phyloP scores from a whole-genome alignment of 768 basidiomycete species.

The Auricularia heimuer region DNA sequence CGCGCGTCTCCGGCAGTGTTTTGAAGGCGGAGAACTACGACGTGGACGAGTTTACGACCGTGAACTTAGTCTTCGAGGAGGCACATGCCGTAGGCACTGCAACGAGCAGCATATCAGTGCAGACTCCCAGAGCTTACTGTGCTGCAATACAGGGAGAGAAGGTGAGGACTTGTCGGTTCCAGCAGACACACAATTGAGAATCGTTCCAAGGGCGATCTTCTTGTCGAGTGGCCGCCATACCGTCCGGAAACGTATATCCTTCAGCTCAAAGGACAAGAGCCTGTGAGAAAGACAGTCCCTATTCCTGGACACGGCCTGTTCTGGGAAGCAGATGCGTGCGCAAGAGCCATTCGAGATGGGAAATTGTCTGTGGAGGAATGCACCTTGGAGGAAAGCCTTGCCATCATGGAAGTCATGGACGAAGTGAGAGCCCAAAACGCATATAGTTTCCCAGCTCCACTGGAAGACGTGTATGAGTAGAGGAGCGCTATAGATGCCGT shows the following conservation, averaged over 20 bases:
- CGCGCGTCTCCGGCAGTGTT: constrained; percentile 6
- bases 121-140: constrained; percentile 2
- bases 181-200: neutral
- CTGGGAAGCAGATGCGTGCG: constrained; percentile 15
- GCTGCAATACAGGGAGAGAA: constrained; percentile 11
- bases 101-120: constrained; percentile 4
- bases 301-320: constrained; percentile 11
- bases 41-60: constrained; percentile 11
- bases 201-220: constrained; percentile 9
- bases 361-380: constrained; percentile 10
- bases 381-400: constrained; percentile 7
- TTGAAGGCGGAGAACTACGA: constrained; percentile 3
- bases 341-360: constrained; percentile 13
- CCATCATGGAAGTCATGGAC: constrained; percentile 12
- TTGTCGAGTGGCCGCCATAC: constrained; percentile 3
- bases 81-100: constrained; percentile 1
- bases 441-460: neutral
- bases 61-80: constrained; percentile 8
- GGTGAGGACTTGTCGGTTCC: constrained; percentile 3
- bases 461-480: neutral
- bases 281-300: neutral
- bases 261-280: constrained; percentile 6
- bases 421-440: constrained; percentile 5
- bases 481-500: neutral
- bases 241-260: constrained; percentile 11